Percentiles rank a stretch among this genome's conserved stretches.
phyloP scores from a whole-genome alignment of 148 eudicot genomes.

The Silene uniflora region DNA sequence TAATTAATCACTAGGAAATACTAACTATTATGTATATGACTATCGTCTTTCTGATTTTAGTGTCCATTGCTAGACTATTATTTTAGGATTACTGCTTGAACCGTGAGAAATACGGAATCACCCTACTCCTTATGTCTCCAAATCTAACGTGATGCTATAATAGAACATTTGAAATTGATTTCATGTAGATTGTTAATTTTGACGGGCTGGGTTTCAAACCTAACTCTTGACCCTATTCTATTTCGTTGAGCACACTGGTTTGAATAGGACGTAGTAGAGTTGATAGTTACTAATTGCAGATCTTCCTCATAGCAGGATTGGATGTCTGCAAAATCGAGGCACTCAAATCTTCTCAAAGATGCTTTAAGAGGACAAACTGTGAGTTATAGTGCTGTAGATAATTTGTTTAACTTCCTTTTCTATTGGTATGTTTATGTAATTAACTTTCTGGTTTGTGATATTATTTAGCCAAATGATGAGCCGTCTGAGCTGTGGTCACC shows the following conservation, averaged over 20 bases:
- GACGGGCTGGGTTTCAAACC: not conserved
- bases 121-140: not conserved
- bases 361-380: slow-evolving; percentile 72
- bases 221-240: not conserved
- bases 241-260: not conserved
- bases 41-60: not conserved
- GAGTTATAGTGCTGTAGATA: slow-evolving; percentile 33
- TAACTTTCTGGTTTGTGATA: not conserved
- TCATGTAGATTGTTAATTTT: not conserved
- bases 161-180: too few species aligned
- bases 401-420: not conserved
- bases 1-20: not conserved
- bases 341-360: slow-evolving; percentile 66
- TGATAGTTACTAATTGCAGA: slow-evolving; percentile 7
- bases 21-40: not conserved
- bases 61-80: not conserved
- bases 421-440: not conserved
- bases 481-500: slow-evolving; percentile 76
- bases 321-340: slow-evolving; percentile 73
- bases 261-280: not conserved
- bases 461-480: slow-evolving; percentile 56
- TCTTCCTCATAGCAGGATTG: slow-evolving; percentile 55
- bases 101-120: too few species aligned
- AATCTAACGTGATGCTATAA: too few species aligned
- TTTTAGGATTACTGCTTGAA: not conserved